Evolutionary conservation across 2,329 filamentous ascomycete genomes (phyloP).

Genomic region (Botryotinia convoluta): DNA sequence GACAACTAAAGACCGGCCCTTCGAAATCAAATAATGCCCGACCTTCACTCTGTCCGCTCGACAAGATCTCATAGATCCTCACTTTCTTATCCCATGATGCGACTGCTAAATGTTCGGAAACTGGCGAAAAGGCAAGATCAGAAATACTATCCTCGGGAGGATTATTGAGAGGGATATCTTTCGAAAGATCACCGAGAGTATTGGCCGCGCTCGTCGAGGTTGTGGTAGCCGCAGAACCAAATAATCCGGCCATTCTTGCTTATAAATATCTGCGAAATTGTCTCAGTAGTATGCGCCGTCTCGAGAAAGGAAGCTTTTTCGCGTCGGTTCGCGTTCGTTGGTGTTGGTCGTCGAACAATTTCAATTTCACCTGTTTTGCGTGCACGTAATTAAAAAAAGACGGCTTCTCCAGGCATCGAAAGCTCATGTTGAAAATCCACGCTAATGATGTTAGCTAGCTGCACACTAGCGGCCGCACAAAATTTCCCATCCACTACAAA

Average conservation of each 20-base stretch:
- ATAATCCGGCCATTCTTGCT: slow-evolving; percentile 60
- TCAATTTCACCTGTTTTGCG: slow-evolving; percentile 12
- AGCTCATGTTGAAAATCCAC: slow-evolving; percentile 11
- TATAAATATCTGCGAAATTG: neutral
- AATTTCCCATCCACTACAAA: slow-evolving; percentile 16
- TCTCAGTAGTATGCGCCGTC: slow-evolving; percentile 1
- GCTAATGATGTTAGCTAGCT: neutral
- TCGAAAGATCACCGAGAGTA: slow-evolving; percentile 85
- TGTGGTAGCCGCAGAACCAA: slow-evolving; percentile 51
- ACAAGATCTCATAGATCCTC: slow-evolving; percentile 88
- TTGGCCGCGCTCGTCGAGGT: slow-evolving; percentile 51
- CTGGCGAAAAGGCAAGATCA: slow-evolving; percentile 77
- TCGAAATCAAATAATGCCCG: slow-evolving; percentile 86
- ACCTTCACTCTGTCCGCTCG: slow-evolving; percentile 74
- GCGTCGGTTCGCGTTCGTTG: slow-evolving; percentile 12
- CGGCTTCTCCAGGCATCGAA: slow-evolving; percentile 2
- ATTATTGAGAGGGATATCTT: slow-evolving; percentile 75
- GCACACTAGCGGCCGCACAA: slow-evolving; percentile 17
- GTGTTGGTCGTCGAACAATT: slow-evolving; percentile 4
- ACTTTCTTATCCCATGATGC: slow-evolving; percentile 98
- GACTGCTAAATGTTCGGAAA: slow-evolving; percentile 79
- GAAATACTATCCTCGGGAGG: slow-evolving; percentile 89
- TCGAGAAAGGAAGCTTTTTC: slow-evolving; percentile 6
- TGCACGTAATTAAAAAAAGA: slow-evolving; percentile 18
- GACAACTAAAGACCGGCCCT: slow-evolving; percentile 76